Conservation (phyloP, 805 yeast genomes). For the Lachancea thermotolerans region DNA sequence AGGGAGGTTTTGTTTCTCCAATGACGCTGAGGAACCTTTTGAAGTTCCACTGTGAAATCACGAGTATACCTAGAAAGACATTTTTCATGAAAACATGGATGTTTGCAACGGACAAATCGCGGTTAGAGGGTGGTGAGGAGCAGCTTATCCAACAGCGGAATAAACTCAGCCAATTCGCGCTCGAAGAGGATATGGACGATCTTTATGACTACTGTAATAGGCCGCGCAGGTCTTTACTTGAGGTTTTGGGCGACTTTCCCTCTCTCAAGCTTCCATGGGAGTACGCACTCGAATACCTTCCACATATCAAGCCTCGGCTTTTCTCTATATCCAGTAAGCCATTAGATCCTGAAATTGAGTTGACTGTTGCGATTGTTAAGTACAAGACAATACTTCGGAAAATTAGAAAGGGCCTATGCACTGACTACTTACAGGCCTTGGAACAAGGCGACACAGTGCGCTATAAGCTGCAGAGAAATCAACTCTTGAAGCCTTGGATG, state of each 20-base stretch:
- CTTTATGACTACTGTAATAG: constrained; percentile 87
- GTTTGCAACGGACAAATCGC: constrained; percentile 51
- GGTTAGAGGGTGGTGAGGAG: constrained; percentile 24
- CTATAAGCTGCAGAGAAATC: constrained; percentile 45
- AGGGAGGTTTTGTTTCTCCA: constrained; percentile 55
- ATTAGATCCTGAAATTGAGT: constrained; percentile 45
- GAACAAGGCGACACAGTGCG: constrained; percentile 42
- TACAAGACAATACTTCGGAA: constrained; percentile 76
- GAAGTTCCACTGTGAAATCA: constrained; percentile 75
- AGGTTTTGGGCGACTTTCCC: constrained; percentile 75
- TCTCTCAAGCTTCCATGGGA: constrained; percentile 69
- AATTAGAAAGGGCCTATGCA: constrained; percentile 73
- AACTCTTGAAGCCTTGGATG: constrained; percentile 32
- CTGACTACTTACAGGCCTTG: constrained; percentile 61
- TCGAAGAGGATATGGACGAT: constrained; percentile 69
- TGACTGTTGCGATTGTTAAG: constrained; percentile 79
- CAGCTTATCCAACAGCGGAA: constrained; percentile 57
- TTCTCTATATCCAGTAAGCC: constrained; percentile 72
- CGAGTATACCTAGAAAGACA: constrained; percentile 74
- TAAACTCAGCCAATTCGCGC: constrained; percentile 67
- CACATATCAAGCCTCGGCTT: constrained; percentile 69
- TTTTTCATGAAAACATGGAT: constrained; percentile 72
- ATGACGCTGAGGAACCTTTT: constrained; percentile 67
- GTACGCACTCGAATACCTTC: constrained; percentile 70
- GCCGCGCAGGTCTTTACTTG: constrained; percentile 82